Evolutionary conservation across 2,329 filamentous ascomycete genomes (phyloP).

Genomic region (Fusarium mangiferae): DNA sequence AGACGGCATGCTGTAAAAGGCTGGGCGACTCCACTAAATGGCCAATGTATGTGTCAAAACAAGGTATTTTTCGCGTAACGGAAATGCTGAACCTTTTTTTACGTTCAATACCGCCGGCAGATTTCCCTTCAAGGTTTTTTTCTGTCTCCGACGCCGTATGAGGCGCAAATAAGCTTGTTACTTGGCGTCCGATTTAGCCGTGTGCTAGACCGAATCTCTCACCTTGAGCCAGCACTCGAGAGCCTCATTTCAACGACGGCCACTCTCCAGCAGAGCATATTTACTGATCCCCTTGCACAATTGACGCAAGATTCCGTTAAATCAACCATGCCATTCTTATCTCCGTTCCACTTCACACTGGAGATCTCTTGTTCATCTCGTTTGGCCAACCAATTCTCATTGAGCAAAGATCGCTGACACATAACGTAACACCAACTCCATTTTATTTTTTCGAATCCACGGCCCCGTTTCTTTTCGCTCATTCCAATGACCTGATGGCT

Average conservation of each 20-base stretch:
- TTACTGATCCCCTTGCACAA: accelerated
- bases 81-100: slow-evolving; percentile 2
- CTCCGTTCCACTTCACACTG: neutral
- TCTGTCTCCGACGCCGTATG: neutral
- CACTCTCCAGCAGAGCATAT: neutral
- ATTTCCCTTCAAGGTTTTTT: neutral
- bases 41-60: slow-evolving; percentile 32
- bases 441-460: neutral
- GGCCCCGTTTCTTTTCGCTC: slow-evolving; percentile 7
- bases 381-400: neutral
- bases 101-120: neutral
- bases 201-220: slow-evolving; percentile 7
- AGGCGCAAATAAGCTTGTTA: slow-evolving; percentile 14
- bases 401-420: slow-evolving; percentile 33
- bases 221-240: neutral
- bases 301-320: neutral
- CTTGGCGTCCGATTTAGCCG: slow-evolving; percentile 15
- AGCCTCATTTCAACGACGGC: slow-evolving; percentile 16
- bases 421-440: slow-evolving; percentile 33
- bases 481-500: slow-evolving; percentile 35
- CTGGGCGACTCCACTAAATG: slow-evolving; percentile 18
- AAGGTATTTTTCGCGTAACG: slow-evolving; percentile 35
- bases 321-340: neutral
- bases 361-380: neutral
- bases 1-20: slow-evolving; percentile 3